A percentile compares a stretch with the other conserved stretches of the same genome.
These are phyloP conservation scores for Suillus bovinus DNA, from an alignment of 768 basidiomycete genomes.

Conservation along the genomic window DNA sequence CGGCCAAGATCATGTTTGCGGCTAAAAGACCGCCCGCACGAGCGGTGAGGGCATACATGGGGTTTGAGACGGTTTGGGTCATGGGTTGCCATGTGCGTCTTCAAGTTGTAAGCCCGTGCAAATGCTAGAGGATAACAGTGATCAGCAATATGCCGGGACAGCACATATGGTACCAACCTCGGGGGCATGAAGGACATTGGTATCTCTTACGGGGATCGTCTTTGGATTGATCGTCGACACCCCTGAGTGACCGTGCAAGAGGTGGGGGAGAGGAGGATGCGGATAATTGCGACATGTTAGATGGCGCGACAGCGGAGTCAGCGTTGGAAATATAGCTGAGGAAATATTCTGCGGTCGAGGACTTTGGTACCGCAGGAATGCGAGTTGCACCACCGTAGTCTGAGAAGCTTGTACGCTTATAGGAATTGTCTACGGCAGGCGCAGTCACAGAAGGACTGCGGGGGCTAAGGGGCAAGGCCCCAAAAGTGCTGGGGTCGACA, in stretches of 20 bases:
- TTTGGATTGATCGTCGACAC: constrained; percentile 45
- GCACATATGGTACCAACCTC: constrained; percentile 46
- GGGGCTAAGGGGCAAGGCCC: constrained; percentile 56
- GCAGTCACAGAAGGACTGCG: constrained; percentile 47
- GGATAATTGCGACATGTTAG: constrained; percentile 53
- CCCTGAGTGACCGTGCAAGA: constrained; percentile 36
- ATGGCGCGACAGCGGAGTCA: constrained; percentile 56
- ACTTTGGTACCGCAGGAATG: constrained; percentile 48
- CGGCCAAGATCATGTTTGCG: constrained; percentile 93
- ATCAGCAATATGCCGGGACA: constrained; percentile 3
- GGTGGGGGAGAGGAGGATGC: constrained; percentile 43
- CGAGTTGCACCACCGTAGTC: constrained; percentile 63
- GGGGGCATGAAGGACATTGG: constrained; percentile 70
- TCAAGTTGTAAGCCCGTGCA: constrained; percentile 91
- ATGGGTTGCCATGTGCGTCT: constrained; percentile 94
- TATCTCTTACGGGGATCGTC: constrained; percentile 78
- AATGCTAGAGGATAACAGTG: constrained; percentile 55
- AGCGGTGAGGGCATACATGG: constrained; percentile 81
- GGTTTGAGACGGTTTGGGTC: constrained; percentile 91
- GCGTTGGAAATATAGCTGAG: constrained; percentile 29
- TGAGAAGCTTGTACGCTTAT: constrained; percentile 57
- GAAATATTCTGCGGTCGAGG: constrained; percentile 47
- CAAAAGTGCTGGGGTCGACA: constrained; percentile 61
- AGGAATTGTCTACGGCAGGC: constrained; percentile 27
- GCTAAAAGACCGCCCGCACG: constrained; percentile 89